Base-by-base conservation (phyloP, 495 filamentous ascomycete genomes). In the Rostrohypoxylon terebratum region DNA sequence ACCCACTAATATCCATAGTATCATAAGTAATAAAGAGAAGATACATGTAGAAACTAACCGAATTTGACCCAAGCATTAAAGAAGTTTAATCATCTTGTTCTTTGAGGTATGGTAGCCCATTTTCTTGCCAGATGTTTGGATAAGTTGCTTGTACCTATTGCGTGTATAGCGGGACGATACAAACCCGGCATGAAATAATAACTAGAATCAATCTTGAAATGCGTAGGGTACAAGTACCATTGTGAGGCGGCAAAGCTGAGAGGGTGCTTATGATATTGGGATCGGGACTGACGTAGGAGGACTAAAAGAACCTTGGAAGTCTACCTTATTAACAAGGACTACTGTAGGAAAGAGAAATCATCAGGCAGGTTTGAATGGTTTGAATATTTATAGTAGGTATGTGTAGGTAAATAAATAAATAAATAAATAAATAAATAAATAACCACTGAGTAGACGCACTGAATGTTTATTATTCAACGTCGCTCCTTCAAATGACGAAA, bases 261-360 rank as follows among this genome's bases (percentile, higher is more conserved):
- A 31, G 18, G 14, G 45, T 48, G 66, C 28, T 28, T 28, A 53
- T 63, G 38, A n/a, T 63, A 69, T 67, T 69, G 34, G 61, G 38
- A 69, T 67, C 66, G 34, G 61, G 38, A 66, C 66, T 66, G 66
- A 69, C 71, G 71, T 74, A 69, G 66, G 61, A 51, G 40, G 62
- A 34, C 16, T 61, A 50, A 59, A 28, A n/a, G n/a, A n/a, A n/a
- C n/a, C n/a, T n/a, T n/a, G n/a, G n/a, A n/a, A 28, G 28, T 28
- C 28, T 28, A 28, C 28, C 28, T 28, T 28, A 28, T 28, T 28
- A 28, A 33, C 60, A 65, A 34, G 65, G 65, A 61, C n/a, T n/a
- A n/a, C n/a, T n/a, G 59, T 14, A 9, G 20, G 45, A 51, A 51
- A 28, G 59, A 31, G 7, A 9, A 62, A 58, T 25, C 21, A 31